These are phyloP conservation scores for Daldinia bambusicola DNA, from an alignment of 495 filamentous ascomycete species.

Conservation along the genomic window DNA sequence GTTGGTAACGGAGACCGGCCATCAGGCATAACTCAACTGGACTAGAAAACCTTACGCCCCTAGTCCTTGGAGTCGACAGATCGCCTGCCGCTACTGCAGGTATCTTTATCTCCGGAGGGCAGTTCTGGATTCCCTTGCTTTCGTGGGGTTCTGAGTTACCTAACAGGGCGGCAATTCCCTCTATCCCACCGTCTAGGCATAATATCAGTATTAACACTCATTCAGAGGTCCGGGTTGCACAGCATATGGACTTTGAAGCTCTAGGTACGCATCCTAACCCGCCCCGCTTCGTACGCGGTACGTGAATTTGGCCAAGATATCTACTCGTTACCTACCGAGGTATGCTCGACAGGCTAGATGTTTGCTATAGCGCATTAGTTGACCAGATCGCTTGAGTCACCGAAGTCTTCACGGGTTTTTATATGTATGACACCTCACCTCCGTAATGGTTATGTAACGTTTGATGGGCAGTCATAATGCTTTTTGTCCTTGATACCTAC, in stretches of 20 bases:
- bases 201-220: background rate
- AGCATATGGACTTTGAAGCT: slow-evolving; percentile 15
- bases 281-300: background rate
- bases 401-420: background rate
- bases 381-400: background rate
- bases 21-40: background rate
- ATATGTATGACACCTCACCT: background rate
- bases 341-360: background rate
- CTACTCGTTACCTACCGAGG: background rate
- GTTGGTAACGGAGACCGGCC: background rate
- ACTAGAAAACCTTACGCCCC: background rate
- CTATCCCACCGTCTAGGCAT: background rate
- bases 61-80: background rate
- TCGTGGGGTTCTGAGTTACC: background rate
- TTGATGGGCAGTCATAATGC: background rate
- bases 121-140: background rate
- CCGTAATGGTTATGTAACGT: background rate
- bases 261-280: slow-evolving; percentile 6
- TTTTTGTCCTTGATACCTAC: background rate
- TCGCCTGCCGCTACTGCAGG: background rate
- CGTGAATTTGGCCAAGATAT: background rate
- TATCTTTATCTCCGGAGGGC: background rate
- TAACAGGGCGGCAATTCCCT: background rate
- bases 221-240: slow-evolving; percentile 15
- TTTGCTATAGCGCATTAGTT: slow-evolving; percentile 1